phyloP scores from a whole-genome alignment of 768 basidiomycete species.

The Candolleomyces eurysporus region DNA sequence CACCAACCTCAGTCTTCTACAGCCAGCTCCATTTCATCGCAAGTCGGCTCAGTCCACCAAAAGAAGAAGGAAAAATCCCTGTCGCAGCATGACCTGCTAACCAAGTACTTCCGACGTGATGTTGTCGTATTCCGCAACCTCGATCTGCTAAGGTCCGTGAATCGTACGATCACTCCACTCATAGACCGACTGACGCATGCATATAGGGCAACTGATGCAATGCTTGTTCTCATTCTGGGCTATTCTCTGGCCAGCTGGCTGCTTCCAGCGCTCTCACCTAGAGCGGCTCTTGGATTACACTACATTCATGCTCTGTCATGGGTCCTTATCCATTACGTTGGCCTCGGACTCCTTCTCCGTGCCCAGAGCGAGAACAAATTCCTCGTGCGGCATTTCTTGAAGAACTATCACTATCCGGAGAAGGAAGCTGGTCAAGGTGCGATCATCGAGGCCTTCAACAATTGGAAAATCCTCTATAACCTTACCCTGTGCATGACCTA shows the following conservation, averaged over 20 bases:
- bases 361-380: slow-evolving; percentile 87
- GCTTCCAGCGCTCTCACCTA: slow-evolving; percentile 53
- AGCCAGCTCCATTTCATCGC: slow-evolving; percentile 31
- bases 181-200: slow-evolving; percentile 15
- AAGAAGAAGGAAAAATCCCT: slow-evolving; percentile 30
- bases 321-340: slow-evolving; percentile 86
- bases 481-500: slow-evolving; percentile 94
- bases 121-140: slow-evolving; percentile 76
- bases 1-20: slow-evolving; percentile 33
- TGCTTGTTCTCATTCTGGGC: slow-evolving; percentile 69
- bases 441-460: slow-evolving; percentile 89
- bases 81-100: slow-evolving; percentile 87
- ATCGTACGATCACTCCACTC: not conserved
- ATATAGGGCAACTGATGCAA: slow-evolving; percentile 77
- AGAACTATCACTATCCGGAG: slow-evolving; percentile 87
- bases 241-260: slow-evolving; percentile 64
- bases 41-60: slow-evolving; percentile 12
- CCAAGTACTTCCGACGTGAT: slow-evolving; percentile 90
- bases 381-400: slow-evolving; percentile 89
- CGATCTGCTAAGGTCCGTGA: slow-evolving; percentile 77
- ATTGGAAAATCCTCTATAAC: slow-evolving; percentile 95
- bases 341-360: slow-evolving; percentile 77
- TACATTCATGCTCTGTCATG: slow-evolving; percentile 83
- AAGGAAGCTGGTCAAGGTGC: slow-evolving; percentile 72
- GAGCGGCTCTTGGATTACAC: slow-evolving; percentile 59